Base-by-base conservation (phyloP, 495 filamentous ascomycete species). In the Evernia prunastri region DNA sequence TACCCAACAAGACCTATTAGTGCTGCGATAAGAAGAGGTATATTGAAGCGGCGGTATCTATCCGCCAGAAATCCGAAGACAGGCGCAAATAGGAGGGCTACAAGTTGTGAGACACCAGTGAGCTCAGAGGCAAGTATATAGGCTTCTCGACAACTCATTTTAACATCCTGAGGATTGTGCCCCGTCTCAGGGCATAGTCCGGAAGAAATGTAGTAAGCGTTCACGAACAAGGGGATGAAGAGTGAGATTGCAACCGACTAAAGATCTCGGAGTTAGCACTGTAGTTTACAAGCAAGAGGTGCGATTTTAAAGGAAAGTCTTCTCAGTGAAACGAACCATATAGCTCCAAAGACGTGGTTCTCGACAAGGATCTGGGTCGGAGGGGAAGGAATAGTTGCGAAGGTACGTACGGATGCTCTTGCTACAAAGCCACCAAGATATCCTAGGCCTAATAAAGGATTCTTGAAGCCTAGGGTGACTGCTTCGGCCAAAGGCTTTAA, bases 401-500 rank as follows among this genome's bases (percentile, higher is more conserved):
- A 54, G 27, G n/a, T 33, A 54, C 51, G 51, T 54, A 54, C 51
- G 29, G 91, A 96, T 15, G 94, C 90, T 58, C 94, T 86, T 7
- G 95, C 94, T 1, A 97, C 93, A 67, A 99, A 96, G 20, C 93
- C 93, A 62, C 92, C 94, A 1, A 97, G 76, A 69, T 97, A 99
- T 23, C 89, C 91, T 0, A 97, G 80, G 45, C 86, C 86, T 70
- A 99, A 93, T 58, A 86, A 82, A 31, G 81, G 78, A 71, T 93
- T 87, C 27, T 78, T 84, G 66, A 89, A 83, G 17, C 89, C 93
- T n/a, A 96, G 77, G 11, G 76, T 74, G 49, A 92, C 71, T 0
- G 91, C 86, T n/a, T 85, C 81, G 3, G 79, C 73, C 36, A 96
- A 67, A 35, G 77, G 43, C 45, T 56, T 31, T 20, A 60, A 20